phyloP scores from a whole-genome alignment of 768 basidiomycete species.

The Tremella yokohamensis region DNA sequence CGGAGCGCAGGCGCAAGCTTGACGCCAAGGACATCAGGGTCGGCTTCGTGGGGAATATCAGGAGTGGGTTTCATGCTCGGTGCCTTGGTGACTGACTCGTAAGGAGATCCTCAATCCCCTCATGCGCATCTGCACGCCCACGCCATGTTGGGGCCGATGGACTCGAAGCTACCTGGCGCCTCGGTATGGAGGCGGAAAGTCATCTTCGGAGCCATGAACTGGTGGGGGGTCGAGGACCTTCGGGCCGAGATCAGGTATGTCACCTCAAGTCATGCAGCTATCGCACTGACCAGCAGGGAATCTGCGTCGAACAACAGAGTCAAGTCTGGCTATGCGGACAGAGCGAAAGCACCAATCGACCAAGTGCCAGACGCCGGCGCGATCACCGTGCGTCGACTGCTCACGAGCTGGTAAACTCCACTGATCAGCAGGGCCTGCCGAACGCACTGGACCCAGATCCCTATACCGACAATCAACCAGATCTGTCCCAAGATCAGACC shows the following conservation, averaged over 20 bases:
- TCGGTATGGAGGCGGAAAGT: constrained; percentile 39
- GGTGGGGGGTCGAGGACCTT: constrained; percentile 41
- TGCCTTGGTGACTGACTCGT: neutral
- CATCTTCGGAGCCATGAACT: constrained; percentile 35
- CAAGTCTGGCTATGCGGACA: constrained; percentile 66
- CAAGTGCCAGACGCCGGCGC: constrained; percentile 66
- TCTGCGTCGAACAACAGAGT: constrained; percentile 76
- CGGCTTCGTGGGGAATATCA: constrained; percentile 36
- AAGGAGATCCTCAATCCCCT: constrained; percentile 40
- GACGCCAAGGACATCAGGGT: constrained; percentile 26
- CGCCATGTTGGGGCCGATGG: constrained; percentile 32
- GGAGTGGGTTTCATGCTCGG: constrained; percentile 20
- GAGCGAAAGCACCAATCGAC: constrained; percentile 65
- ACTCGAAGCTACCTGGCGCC: constrained; percentile 30
- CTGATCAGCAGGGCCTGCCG: constrained; percentile 25
- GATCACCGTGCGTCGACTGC: constrained; percentile 19
- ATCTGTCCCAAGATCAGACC: too few relatives aligned
- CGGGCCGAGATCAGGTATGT: constrained; percentile 44
- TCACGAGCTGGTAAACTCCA: neutral
- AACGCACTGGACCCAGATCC: constrained; percentile 29
- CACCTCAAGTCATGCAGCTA: neutral
- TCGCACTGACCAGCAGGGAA: constrained; percentile 57
- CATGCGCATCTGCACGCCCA: constrained; percentile 42
- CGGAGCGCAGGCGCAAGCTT: constrained; percentile 18
- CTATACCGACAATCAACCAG: constrained; percentile 11